Evolutionary conservation across 2,329 filamentous ascomycete species (phyloP), one percentile per base, ranked within the genome.

Genomic region (Iodosphaeria phyllophila): DNA sequence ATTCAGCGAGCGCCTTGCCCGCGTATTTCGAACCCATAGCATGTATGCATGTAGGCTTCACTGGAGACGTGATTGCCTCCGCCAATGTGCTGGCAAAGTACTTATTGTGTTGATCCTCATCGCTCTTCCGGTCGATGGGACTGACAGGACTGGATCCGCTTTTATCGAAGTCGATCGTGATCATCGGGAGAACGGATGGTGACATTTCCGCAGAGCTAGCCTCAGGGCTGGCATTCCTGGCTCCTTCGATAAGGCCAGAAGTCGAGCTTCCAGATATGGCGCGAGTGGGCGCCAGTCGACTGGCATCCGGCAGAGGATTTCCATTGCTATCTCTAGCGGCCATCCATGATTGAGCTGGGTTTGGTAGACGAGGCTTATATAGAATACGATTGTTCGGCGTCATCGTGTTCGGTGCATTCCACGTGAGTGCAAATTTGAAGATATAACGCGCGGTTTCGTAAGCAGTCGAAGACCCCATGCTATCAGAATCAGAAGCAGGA

Each of bases 1-100:
- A 89, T 46, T 89, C 79, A 0, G 77, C 77, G 22, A 89, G 56
- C 1, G 79, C 73, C 12, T 76, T 61, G 2, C 79, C 79, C 3
- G 65, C 56, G 43, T 86, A 76, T 24, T 65, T 64, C 6, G 59
- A 52, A 14, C 57, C 58, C 22, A 50, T 47, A 9, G 47, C 45
- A 27, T 50, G 59, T 2, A 52, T 34, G 5, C 60, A 60, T 2
- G 37, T 41, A 0, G 64, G 65, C 33, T 58, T 51, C 17, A 51
- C 34, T 1, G 63, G 54, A 17, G 48, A 44, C n/a, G 54, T 46
- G 11, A 52, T 34, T n/a, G 43, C 31, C 30, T 54, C 44, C 10
- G 40, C 37, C 20, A 13, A n/a, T n/a, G n/a, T n/a, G n/a, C n/a
- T n/a, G n/a, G n/a, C n/a, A n/a, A n/a, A n/a, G n/a, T n/a, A n/a